phyloP scores from a whole-genome alignment of 2,329 filamentous ascomycete genomes.

The Clarireedia monteithiana region DNA sequence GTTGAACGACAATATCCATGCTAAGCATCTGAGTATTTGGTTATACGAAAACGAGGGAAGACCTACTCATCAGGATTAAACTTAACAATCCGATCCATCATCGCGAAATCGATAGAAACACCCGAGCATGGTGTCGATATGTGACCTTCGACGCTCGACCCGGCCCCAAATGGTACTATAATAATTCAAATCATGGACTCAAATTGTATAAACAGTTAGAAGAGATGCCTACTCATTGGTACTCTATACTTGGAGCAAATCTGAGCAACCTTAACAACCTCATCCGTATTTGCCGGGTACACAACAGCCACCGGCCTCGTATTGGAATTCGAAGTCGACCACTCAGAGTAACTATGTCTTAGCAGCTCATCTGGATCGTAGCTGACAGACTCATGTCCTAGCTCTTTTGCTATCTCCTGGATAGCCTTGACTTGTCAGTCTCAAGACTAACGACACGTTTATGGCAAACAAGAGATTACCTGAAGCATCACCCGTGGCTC shows the following conservation, averaged over 20 bases:
- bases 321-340: conserved; percentile 51
- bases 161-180: conserved; percentile 4
- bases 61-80: conserved; percentile 65
- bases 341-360: conserved; percentile 55
- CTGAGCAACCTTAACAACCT: conserved; percentile 53
- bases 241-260: conserved; percentile 71
- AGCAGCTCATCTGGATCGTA: conserved; percentile 45
- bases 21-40: background rate
- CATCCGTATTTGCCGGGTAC: conserved; percentile 51
- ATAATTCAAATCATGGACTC: background rate
- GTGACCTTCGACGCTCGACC: conserved; percentile 56
- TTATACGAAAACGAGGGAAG: background rate
- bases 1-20: conserved; percentile 88
- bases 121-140: conserved; percentile 81
- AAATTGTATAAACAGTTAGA: background rate
- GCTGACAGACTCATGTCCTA: background rate
- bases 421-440: conserved; percentile 3
- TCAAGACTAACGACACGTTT: background rate
- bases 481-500: conserved; percentile 6
- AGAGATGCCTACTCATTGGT: conserved; percentile 56
- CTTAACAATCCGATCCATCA: conserved; percentile 74
- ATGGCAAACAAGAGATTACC: background rate
- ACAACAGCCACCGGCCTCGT: conserved; percentile 53
- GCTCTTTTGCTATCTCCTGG: background rate
- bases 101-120: conserved; percentile 78